These are phyloP conservation scores for Mycena galericulata DNA, from an alignment of 768 basidiomycete genomes.

Conservation along the genomic window DNA sequence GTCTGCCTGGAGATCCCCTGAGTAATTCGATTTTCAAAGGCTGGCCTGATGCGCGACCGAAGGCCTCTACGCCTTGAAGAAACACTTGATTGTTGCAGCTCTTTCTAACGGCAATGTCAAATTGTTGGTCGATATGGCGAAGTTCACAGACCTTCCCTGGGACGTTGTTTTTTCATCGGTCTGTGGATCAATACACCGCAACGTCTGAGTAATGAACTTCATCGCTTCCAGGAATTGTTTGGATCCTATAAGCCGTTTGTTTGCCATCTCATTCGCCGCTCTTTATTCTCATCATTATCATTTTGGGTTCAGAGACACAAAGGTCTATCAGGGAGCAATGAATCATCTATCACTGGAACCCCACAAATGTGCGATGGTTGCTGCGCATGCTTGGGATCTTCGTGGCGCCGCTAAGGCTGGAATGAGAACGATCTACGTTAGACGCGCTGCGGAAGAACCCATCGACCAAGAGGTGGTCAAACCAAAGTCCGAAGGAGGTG, in stretches of 20 bases:
- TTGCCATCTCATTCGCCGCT: background rate
- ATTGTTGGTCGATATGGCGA: constrained; percentile 74
- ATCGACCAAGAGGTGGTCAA: constrained; percentile 44
- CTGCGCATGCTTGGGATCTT: constrained; percentile 71
- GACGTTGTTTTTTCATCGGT: constrained; percentile 70
- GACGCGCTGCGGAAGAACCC: constrained; percentile 60
- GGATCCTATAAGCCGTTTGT: constrained; percentile 74
- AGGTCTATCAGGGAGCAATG: constrained; percentile 63
- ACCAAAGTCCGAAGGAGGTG: constrained; percentile 65
- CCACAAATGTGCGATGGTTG: constrained; percentile 70
- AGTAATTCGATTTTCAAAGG: constrained; percentile 45
- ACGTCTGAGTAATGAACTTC: too few species aligned
- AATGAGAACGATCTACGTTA: constrained; percentile 71
- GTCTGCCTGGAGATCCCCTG: background rate
- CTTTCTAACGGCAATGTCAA: constrained; percentile 76
- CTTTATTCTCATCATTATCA: background rate
- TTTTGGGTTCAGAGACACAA: constrained; percentile 54
- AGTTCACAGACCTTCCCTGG: constrained; percentile 73
- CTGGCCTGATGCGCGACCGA: constrained; percentile 67
- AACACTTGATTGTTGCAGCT: constrained; percentile 60
- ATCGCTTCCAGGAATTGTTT: too few species aligned
- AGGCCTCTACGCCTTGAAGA: constrained; percentile 64
- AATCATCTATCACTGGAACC: constrained; percentile 64
- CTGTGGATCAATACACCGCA: too few species aligned
- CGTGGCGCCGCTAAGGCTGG: constrained; percentile 64